Evolutionary conservation across 257 asterid species (phyloP).

Genomic region (Solanum arcanum): DNA sequence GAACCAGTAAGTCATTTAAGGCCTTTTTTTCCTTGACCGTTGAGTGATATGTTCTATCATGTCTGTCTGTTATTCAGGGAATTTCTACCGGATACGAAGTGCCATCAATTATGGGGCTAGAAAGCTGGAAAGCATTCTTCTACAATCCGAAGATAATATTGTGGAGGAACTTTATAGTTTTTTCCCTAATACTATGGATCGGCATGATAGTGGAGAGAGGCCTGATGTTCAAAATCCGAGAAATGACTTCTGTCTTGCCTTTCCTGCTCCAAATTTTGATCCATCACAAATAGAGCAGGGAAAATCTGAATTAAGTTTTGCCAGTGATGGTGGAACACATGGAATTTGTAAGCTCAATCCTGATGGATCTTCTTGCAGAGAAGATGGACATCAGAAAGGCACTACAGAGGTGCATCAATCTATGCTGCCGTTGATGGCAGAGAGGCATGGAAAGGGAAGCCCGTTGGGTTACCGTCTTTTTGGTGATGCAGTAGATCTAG

Average conservation of each 20-base stretch:
- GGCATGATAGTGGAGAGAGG: conserved; percentile 53
- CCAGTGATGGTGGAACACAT: not conserved
- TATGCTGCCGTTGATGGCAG: not conserved
- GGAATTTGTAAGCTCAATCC: not conserved
- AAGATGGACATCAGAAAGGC: conserved; percentile 1
- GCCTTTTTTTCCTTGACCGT: not conserved
- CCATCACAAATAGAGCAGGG: conserved; percentile 10
- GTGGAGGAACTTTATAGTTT: conserved; percentile 46
- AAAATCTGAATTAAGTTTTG: conserved; percentile 2
- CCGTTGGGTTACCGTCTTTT: conserved; percentile 2
- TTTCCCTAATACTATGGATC: conserved; percentile 56
- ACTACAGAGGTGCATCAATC: not conserved
- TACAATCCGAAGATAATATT: conserved; percentile 35
- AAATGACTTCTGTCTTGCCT: conserved; percentile 10
- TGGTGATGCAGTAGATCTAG: conserved; percentile 22
- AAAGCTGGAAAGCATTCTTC: conserved; percentile 51
- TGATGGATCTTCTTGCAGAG: conserved; percentile 5
- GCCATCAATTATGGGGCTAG: conserved; percentile 79
- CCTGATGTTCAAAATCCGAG: conserved; percentile 36
- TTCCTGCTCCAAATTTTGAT: conserved; percentile 7
- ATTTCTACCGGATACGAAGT: conserved; percentile 74
- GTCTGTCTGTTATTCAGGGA: conserved; percentile 30
- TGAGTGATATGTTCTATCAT: not conserved
- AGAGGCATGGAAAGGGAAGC: not conserved
- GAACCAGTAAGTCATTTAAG: not conserved